Conservation (phyloP, 495 filamentous ascomycete genomes). For the Trichoderma asperelloides region DNA sequence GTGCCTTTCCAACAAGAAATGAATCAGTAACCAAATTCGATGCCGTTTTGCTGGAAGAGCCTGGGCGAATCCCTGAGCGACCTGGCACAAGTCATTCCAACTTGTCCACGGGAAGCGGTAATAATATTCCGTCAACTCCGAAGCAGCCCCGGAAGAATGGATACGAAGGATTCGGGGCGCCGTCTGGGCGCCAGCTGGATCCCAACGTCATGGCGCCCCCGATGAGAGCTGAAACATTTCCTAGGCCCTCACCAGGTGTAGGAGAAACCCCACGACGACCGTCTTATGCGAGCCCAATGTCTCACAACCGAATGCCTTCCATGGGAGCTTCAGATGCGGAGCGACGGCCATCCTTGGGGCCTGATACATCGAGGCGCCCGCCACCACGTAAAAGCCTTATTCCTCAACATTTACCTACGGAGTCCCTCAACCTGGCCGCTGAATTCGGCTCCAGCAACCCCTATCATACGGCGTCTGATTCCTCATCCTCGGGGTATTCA, state of each 20-base stretch:
- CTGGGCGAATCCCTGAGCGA: constrained; percentile 13
- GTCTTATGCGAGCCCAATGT: constrained; percentile 23
- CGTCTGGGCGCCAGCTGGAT: constrained; percentile 21
- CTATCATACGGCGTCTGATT: constrained; percentile 57
- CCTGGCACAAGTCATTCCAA: constrained; percentile 35
- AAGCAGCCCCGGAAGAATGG: constrained; percentile 37
- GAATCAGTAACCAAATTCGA: neutral
- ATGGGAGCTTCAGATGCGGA: constrained; percentile 28
- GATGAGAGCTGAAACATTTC: constrained; percentile 49
- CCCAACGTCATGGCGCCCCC: constrained; percentile 23
- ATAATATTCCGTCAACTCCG: constrained; percentile 20
- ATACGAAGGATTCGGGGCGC: constrained; percentile 40
- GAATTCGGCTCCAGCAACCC: constrained; percentile 46
- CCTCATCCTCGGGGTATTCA: constrained; percentile 61
- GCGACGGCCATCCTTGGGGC: constrained; percentile 37
- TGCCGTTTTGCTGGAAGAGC: constrained; percentile 4
- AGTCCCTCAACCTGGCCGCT: constrained; percentile 36
- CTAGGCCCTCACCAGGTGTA: constrained; percentile 21
- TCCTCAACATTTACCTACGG: constrained; percentile 19
- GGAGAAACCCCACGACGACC: constrained; percentile 9
- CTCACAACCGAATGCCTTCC: constrained; percentile 38
- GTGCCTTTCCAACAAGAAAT: neutral
- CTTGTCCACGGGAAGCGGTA: constrained; percentile 29
- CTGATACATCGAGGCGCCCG: constrained; percentile 38
- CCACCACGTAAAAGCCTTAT: constrained; percentile 39